Base-by-base conservation (phyloP, 768 basidiomycete genomes). In the Amanita muscaria region DNA sequence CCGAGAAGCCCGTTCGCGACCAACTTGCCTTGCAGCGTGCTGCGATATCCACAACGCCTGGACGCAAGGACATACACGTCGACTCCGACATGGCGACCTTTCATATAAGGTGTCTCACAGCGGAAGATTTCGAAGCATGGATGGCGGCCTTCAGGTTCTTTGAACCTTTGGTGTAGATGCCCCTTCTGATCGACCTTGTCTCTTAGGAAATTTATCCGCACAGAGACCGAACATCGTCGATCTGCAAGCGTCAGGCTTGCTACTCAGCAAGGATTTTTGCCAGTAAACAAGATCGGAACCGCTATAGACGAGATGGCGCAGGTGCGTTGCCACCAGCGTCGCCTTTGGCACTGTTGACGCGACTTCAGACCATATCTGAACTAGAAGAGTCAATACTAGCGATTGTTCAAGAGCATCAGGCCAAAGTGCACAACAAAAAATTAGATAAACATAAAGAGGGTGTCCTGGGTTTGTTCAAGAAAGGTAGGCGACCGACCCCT, bases 61-160 rank as follows among this genome's bases (percentile, higher is more conserved):
- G 80, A 3, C 75, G 80, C 48, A 85, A 73, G 58, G 83, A 89
- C 54, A 86, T 90, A 40, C 86, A 88, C 53, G 69, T 91, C 38
- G 88, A 91, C 55, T 79, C 83, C 3, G 73, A 68, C 53, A 78
- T 68, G 34, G 81, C 80, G 21, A 89, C 84, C 1, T 90, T 89
- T 57, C 88, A 90, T 60, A 74, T 90, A 50, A 85, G 82, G 60
- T 87, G 84, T 57, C 62, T 87, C n/a, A 79, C 65, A 37, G 62
- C 63, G 14, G 75, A 78, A 7, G 88, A 90, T 55, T 89, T 87
- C 51, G 64, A 78, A 39, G 64, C 56, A 38, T 90, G 88, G 88
- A 83, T 85, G 75, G 50, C 66, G 19, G 79, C 81, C 21, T 76
- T 88, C 56, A 79, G 87, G 86, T 83, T 53, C 61, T 48, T 44